A percentile compares a stretch with the other conserved stretches of the same genome.
phyloP scores from a whole-genome alignment of 2,329 filamentous ascomycete genomes.

The Stemphylium beticola region DNA sequence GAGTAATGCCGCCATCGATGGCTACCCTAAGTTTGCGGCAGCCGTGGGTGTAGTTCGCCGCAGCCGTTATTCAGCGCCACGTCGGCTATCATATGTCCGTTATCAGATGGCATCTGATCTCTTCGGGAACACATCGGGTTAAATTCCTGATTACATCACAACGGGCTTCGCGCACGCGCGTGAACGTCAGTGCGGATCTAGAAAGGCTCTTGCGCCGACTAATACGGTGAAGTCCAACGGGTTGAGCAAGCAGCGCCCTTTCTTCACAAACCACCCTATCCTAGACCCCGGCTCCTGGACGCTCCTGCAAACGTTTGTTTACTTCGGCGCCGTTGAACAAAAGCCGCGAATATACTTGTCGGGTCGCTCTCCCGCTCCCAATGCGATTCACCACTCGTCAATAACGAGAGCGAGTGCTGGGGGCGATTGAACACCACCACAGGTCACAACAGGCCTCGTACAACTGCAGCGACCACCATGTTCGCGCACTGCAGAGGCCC shows the following conservation, averaged over 20 bases:
- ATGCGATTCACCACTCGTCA: conserved; percentile 21
- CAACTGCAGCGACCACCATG: conserved; percentile 49
- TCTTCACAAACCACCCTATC: conserved; percentile 2
- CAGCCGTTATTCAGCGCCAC: background rate
- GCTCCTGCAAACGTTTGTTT: conserved; percentile 1
- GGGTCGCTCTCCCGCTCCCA: conserved; percentile 8
- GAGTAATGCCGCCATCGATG: too few relatives aligned
- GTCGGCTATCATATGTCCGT: background rate
- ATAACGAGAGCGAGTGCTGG: conserved; percentile 28
- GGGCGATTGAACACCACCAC: conserved; percentile 17
- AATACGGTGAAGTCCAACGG: conserved; percentile 3
- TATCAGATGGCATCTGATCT: conserved; percentile 1
- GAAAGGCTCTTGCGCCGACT: conserved; percentile 15
- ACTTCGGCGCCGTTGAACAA: background rate
- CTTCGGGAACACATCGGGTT: conserved; percentile 2
- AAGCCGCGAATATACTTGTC: conserved; percentile 1
- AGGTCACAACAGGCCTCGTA: conserved; percentile 12
- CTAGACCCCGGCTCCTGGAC: background rate
- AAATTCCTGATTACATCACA: conserved; percentile 15
- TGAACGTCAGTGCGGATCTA: conserved; percentile 17
- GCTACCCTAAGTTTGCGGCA: too few relatives aligned
- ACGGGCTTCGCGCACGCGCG: conserved; percentile 9
- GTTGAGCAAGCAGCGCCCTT: background rate
- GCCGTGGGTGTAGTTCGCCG: background rate
- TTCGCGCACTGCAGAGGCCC: conserved; percentile 63